Base-by-base conservation (phyloP, 2,329 filamentous ascomycete genomes). In the Acarospora socialis region DNA sequence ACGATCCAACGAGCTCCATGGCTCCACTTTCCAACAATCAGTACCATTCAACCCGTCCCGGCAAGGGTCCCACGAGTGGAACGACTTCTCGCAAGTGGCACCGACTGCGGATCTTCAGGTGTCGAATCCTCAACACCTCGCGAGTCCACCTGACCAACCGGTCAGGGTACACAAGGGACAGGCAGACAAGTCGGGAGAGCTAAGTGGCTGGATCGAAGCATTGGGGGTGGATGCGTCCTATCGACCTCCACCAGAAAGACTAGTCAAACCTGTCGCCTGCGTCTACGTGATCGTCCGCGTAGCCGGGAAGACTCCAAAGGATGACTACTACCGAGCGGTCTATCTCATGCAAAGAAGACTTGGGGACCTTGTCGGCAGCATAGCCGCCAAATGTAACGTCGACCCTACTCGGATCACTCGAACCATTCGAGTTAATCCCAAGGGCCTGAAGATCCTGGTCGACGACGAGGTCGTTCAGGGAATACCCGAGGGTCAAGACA, bases 381-480 rank as follows among this genome's bases (percentile, higher is more conserved):
- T 94, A 13, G 76, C 81, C 3, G 58, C 66, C 34, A 95, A 95
- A 56, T 90, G 81, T 63, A 70, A 75, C 12, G 63, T 95, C 28
- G 81, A 94, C 39, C 64, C 79, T 1, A 66, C 68, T 2, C 73
- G 70, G 38, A 71, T 94, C 5, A 60, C 74, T 1, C 75, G 79
- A 21, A 76, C 77, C 1, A 63, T 92, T 4, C 81, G 74, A 35
- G 63, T 84, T 32, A 77, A 81, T 24, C 65, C 74, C 9, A 74
- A 75, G 41, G 83, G 83, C 0, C 58, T 94, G 2, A 74, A 84
- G 46, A 74, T 95, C 34, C 73, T 92, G 48, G 69, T 95, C 45
- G 90, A 95, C 47, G 84, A 95, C 48, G 84, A 94, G 40, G 77
- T 92, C 28, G 72, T 95, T 19, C 70, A 70, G 26, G 79, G 87